These are phyloP conservation scores for Lentinula sp. DNA, from an alignment of 768 basidiomycete genomes.

Conservation along the genomic window DNA sequence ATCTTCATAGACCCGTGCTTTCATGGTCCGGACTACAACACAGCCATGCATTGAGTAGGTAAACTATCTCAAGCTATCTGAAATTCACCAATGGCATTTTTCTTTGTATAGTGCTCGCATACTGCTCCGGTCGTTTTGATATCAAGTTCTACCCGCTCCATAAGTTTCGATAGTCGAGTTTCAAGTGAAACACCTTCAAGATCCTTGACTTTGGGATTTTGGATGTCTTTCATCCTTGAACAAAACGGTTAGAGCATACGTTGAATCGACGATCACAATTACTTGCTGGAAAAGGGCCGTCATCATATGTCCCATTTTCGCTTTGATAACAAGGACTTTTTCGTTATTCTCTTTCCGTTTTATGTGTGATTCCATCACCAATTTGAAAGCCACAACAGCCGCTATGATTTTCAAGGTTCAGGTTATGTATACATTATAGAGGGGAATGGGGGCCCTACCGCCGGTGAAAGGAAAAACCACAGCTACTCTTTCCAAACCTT, in stretches of 20 bases:
- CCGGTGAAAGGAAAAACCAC: not conserved
- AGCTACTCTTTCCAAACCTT: not conserved
- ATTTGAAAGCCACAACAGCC: slow-evolving; percentile 32
- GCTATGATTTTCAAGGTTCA: not conserved
- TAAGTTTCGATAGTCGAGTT: slow-evolving; percentile 22
- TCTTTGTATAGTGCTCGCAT: slow-evolving; percentile 41
- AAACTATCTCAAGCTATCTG: not conserved
- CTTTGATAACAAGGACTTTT: slow-evolving; percentile 37
- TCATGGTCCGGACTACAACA: slow-evolving; percentile 27
- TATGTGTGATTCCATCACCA: slow-evolving; percentile 41
- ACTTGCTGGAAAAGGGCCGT: slow-evolving; percentile 36
- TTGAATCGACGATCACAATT: not conserved
- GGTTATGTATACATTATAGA: not conserved
- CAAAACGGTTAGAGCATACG: not conserved
- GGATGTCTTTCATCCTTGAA: slow-evolving; percentile 22
- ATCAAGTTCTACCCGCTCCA: slow-evolving; percentile 27
- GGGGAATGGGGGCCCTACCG: not conserved
- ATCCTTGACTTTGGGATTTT: slow-evolving; percentile 17
- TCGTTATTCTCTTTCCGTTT: slow-evolving; percentile 46
- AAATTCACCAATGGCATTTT: slow-evolving; percentile 29
- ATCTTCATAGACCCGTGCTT: slow-evolving; percentile 28
- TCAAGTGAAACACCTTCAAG: slow-evolving; percentile 26
- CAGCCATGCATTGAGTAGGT: not conserved
- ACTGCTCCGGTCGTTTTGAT: slow-evolving; percentile 36
- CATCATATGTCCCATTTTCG: slow-evolving; percentile 49